Percentiles rank a stretch among this genome's conserved stretches.
Conservation (phyloP, 2,329 filamentous ascomycete species). For the Aspergillus niger region DNA sequence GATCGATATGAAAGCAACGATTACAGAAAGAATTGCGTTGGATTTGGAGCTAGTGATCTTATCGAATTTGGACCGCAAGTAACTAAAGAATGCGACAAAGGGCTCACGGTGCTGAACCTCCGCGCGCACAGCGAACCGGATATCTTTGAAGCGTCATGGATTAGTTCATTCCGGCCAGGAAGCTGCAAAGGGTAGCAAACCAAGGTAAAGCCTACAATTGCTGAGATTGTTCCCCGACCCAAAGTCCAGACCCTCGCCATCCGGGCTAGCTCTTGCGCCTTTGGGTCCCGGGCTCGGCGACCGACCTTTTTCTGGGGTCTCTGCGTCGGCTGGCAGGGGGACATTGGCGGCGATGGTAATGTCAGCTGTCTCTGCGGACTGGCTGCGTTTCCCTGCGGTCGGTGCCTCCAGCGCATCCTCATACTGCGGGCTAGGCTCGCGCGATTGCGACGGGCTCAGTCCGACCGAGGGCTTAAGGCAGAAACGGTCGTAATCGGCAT, state of each 20-base stretch:
- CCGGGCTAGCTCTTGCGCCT: constrained; percentile 22
- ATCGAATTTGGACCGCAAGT: constrained; percentile 62
- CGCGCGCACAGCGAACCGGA: constrained; percentile 82
- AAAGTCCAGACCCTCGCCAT: constrained; percentile 42
- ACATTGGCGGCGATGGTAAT: constrained; percentile 49
- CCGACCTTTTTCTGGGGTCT: constrained; percentile 59
- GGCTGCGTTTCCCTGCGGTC: constrained; percentile 30
- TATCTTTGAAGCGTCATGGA: constrained; percentile 58
- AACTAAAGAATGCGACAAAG: constrained; percentile 71
- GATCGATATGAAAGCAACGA: constrained; percentile 66
- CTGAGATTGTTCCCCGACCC: constrained; percentile 43
- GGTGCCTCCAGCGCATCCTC: constrained; percentile 56
- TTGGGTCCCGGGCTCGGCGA: constrained; percentile 56
- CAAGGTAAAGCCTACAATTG: constrained; percentile 52
- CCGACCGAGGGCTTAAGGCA: constrained; percentile 44
- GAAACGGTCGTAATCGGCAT: constrained; percentile 37
- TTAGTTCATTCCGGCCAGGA: constrained; percentile 37
- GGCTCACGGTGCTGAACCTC: constrained; percentile 88
- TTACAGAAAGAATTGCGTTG: constrained; percentile 63
- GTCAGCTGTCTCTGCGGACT: constrained; percentile 29
- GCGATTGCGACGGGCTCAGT: constrained; percentile 54
- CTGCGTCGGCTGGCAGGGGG: constrained; percentile 56
- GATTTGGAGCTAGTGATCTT: constrained; percentile 69
- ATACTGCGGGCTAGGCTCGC: constrained; percentile 62
- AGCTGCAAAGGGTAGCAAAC: constrained; percentile 27